Evolutionary conservation across 768 basidiomycete genomes (phyloP), one percentile per base, ranked within the genome.

Genomic region (Lepiota venenata): DNA sequence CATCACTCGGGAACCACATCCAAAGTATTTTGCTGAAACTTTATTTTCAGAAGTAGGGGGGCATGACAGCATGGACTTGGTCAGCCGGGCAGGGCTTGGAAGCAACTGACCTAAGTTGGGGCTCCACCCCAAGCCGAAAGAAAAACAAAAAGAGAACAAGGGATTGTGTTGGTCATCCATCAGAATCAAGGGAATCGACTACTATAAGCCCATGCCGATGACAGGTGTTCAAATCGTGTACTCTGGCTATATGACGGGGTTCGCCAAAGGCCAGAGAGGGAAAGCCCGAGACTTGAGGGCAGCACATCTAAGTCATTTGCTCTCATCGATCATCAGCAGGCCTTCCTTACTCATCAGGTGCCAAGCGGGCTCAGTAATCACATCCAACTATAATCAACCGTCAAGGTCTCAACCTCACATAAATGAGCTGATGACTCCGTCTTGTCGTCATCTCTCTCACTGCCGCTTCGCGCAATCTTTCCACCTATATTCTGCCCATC

Each of bases 91-190:
- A 11, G 29, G n/a, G 50, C 50, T 36, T 42, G 41, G 50, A 52
- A 52, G 14, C n/a, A 32, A 32, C 16, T 21, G 25, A 10, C 32
- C 21, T 12, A 15, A 43, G 32, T 44, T 40, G 50, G 50, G 32
- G 50, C 29, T 36, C 50, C 41, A 35, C 42, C 20, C 41, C 15
- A 50, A 9, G 16, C 50, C 50, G 42, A 32, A 3, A 32, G 32
- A 25, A 51, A 39, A 11, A 43, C 50, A 42, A 51, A 51, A 51
- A 51, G 50, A 52, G 50, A 52, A 52, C 50, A 52, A 52, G 40
- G 32, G 41, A 20, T 14, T 18, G 9, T 32, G 32, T 32, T 32
- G 3, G 32, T 21, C 50, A 21, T 43, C 50, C 42, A 52, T 52
- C 50, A 52, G 50, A 43, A 41, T 18, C 29, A 18, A 44, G 16